A percentile compares a stretch with the other conserved stretches of the same genome.
phyloP scores from a whole-genome alignment of 2,329 filamentous ascomycete species.

The Cladophialophora bantiana region DNA sequence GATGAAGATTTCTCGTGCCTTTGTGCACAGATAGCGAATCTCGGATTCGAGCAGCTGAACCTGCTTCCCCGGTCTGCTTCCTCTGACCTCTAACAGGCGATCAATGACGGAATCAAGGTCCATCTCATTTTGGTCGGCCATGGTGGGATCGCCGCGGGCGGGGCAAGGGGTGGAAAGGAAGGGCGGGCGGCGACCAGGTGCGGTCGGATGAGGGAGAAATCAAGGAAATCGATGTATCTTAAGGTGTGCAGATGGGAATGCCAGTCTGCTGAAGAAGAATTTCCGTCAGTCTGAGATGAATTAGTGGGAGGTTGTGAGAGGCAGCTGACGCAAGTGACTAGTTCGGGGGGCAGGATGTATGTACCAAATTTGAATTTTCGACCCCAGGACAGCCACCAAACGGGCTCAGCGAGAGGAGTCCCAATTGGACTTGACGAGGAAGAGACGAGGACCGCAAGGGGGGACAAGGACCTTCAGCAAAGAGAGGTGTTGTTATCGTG shows the following conservation, averaged over 20 bases:
- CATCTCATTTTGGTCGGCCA: slow-evolving; percentile 85
- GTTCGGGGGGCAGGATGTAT: slow-evolving; percentile 23
- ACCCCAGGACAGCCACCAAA: slow-evolving; percentile 24
- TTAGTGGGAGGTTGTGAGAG: slow-evolving; percentile 8
- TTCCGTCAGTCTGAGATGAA: slow-evolving; percentile 29
- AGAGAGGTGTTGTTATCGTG: slow-evolving; percentile 32
- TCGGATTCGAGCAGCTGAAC: slow-evolving; percentile 95
- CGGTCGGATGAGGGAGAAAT: slow-evolving; percentile 30
- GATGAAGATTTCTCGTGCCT: slow-evolving; percentile 99
- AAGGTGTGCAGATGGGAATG: slow-evolving; percentile 15
- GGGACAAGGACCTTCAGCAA: slow-evolving; percentile 15
- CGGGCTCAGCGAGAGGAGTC: slow-evolving; percentile 28
- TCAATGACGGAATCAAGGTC: slow-evolving; percentile 99
- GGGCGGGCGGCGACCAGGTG: slow-evolving; percentile 38
- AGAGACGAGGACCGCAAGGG: slow-evolving; percentile 17
- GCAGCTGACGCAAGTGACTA: slow-evolving; percentile 32
- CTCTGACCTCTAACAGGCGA: slow-evolving; percentile 93
- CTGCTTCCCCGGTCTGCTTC: slow-evolving; percentile 97
- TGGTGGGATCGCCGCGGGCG: slow-evolving; percentile 51
- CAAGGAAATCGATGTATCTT: slow-evolving; percentile 27
- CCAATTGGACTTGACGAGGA: slow-evolving; percentile 14
- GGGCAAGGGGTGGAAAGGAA: slow-evolving; percentile 32
- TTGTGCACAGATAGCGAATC: slow-evolving; percentile 97
- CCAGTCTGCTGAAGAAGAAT: slow-evolving; percentile 18
- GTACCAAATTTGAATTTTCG: slow-evolving; percentile 28